phyloP scores from a whole-genome alignment of 2,329 filamentous ascomycete genomes.

The Cladosporium sp. region DNA sequence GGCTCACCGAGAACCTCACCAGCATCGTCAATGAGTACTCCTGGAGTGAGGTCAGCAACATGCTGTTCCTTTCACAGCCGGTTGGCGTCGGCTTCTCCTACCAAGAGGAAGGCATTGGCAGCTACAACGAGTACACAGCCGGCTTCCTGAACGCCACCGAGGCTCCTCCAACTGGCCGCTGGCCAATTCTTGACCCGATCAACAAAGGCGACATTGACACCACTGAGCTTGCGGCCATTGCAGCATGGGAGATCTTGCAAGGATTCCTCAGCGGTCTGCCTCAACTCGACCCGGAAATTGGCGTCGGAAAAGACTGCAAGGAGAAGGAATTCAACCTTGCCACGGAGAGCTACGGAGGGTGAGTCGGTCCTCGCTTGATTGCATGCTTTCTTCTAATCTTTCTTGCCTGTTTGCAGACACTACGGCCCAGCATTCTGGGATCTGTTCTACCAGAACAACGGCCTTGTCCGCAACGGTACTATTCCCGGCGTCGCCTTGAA shows the following conservation, averaged over 20 bases:
- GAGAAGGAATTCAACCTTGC: conserved; percentile 55
- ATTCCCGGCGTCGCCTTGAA: conserved; percentile 40
- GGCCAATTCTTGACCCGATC: conserved; percentile 47
- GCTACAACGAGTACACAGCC: conserved; percentile 40
- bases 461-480: conserved; percentile 48
- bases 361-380: not conserved
- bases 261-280: conserved; percentile 50
- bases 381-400: not conserved
- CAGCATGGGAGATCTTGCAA: conserved; percentile 50
- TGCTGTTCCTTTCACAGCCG: conserved; percentile 61
- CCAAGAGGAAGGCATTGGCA: conserved; percentile 38
- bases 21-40: conserved; percentile 51
- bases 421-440: conserved; percentile 49
- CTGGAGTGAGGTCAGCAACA: conserved; percentile 57
- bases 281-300: conserved; percentile 44
- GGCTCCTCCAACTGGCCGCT: conserved; percentile 40
- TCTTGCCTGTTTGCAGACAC: conserved; percentile 27
- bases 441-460: conserved; percentile 56
- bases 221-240: conserved; percentile 53
- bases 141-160: conserved; percentile 42
- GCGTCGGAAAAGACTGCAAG: conserved; percentile 21
- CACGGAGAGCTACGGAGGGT: conserved; percentile 67
- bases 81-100: conserved; percentile 57
- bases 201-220: conserved; percentile 43
- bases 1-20: conserved; percentile 32